These are phyloP conservation scores for Cladophialophora bantiana DNA, from an alignment of 2,329 filamentous ascomycete genomes.

Conservation along the genomic window DNA sequence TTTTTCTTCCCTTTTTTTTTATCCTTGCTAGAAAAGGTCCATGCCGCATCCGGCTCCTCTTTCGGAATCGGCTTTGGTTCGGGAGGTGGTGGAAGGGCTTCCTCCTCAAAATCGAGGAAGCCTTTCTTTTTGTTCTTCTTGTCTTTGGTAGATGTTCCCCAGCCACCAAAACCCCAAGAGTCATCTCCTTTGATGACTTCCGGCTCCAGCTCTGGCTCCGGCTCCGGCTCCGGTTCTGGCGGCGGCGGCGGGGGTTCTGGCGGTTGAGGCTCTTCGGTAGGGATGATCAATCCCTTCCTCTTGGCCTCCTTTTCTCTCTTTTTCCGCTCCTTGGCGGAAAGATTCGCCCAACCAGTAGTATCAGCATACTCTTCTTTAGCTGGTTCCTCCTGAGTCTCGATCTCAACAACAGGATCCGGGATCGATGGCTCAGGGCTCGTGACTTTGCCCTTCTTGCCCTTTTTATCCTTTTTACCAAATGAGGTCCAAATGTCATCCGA, in stretches of 20 bases:
- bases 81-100: constrained; percentile 7
- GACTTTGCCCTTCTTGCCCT: constrained; percentile 39
- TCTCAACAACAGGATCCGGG: constrained; percentile 43
- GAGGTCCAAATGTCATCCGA: constrained; percentile 40
- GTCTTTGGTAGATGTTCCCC: constrained; percentile 46
- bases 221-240: constrained; percentile 1
- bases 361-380: constrained; percentile 33
- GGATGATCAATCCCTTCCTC: constrained; percentile 31
- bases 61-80: constrained; percentile 43
- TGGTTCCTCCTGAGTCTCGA: constrained; percentile 39
- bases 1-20: constrained; percentile 37
- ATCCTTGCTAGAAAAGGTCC: constrained; percentile 40
- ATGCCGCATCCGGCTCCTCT: constrained; percentile 42
- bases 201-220: constrained; percentile 40
- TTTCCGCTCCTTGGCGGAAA: constrained; percentile 40
- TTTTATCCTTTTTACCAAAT: constrained; percentile 40
- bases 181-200: constrained; percentile 42
- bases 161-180: constrained; percentile 44
- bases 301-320: constrained; percentile 60
- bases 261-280: constrained; percentile 40
- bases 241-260: constrained; percentile 10
- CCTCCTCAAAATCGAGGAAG: constrained; percentile 22
- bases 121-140: constrained; percentile 50
- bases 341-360: constrained; percentile 43
- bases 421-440: constrained; percentile 41